Base-by-base conservation (phyloP, 257 asterid genomes). In the Pogostemon cablin region DNA sequence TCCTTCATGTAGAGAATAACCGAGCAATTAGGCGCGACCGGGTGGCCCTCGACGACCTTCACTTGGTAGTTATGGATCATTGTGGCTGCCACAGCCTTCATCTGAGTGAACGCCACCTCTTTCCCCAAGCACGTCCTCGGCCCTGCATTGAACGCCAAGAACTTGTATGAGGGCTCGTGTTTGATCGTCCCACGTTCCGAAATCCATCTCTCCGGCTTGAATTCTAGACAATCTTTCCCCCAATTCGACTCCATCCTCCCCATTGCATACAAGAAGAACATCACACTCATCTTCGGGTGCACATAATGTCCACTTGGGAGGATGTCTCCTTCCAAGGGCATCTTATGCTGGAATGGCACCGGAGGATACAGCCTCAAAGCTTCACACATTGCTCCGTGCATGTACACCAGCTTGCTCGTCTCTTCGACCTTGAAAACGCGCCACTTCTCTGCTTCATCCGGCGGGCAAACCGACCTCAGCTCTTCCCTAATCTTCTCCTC, bases 171-270 rank as follows among this genome's bases (percentile, higher is more conserved):
- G 0, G 96, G 93, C 83, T 86, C 96, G 64, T 86, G 88, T 32
- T 78, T 88, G 48, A 86, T 74, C 11, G 84, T 80, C 5, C 91
- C 91, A 0, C 81, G 86, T 0, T 84, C 91, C 0, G 90, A 70
- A 8, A 88, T 86, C 96, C 96, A 88, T 47, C 96, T 84, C 78
- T 86, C 92, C 0, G 96, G 96, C 79, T 76, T 84, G 70, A 88
- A 86, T 43, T 86, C 88, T 12, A 73, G 9, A 67, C 86, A 81
- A 64, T 88, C 92, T 9, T 83, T 62, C 7, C 96, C 96, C 96
- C 92, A 86, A 5, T 84, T 72, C 3, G 82, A 75, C 42, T 83
- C 77, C 86, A 80, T 84, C 55, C 96, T 83, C 67, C 96, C 96
- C 96, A 88, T 88, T 8, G 96, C 89, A 12, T 86, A 88, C 46